A percentile compares a stretch with the other conserved stretches of the same genome.
Evolutionary conservation across 2,329 filamentous ascomycete genomes (phyloP).

Genomic region (Arthrobotrys conoides): DNA sequence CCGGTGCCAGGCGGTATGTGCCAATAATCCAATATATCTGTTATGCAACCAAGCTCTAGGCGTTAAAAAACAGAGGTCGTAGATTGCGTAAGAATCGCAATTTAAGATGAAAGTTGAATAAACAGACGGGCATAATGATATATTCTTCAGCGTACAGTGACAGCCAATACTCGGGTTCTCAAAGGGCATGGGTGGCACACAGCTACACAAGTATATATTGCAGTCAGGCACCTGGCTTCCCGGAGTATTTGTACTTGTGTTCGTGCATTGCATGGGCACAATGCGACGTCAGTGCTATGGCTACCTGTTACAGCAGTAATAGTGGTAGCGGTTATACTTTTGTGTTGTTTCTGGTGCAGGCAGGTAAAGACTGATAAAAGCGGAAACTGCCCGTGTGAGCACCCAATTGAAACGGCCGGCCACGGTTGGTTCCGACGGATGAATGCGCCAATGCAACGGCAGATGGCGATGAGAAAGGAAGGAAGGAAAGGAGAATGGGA

Average conservation of each 20-base stretch:
- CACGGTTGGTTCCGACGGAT: constrained; percentile 16
- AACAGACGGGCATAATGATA: not conserved
- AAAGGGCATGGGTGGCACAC: not conserved
- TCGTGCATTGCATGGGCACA: not conserved
- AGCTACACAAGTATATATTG: not conserved
- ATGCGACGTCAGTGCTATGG: no score
- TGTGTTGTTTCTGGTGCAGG: constrained; percentile 50
- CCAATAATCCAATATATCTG: not conserved
- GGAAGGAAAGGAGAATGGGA: not conserved
- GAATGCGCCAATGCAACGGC: not conserved
- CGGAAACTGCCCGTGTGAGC: constrained; percentile 49
- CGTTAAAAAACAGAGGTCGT: not conserved
- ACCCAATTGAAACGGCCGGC: not conserved
- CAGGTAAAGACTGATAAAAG: not conserved
- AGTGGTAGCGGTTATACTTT: no score
- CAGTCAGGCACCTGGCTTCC: no score
- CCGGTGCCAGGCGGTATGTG: no score
- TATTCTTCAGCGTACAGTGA: not conserved
- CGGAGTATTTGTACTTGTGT: not conserved
- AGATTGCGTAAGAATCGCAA: constrained; percentile 6
- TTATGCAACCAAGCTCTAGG: not conserved
- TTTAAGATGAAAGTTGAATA: not conserved
- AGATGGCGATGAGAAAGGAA: constrained; percentile 1
- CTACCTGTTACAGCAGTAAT: no score
- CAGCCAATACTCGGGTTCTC: no score